Conservation (phyloP, 495 filamentous ascomycete species). For the Penicillium ucsense region DNA sequence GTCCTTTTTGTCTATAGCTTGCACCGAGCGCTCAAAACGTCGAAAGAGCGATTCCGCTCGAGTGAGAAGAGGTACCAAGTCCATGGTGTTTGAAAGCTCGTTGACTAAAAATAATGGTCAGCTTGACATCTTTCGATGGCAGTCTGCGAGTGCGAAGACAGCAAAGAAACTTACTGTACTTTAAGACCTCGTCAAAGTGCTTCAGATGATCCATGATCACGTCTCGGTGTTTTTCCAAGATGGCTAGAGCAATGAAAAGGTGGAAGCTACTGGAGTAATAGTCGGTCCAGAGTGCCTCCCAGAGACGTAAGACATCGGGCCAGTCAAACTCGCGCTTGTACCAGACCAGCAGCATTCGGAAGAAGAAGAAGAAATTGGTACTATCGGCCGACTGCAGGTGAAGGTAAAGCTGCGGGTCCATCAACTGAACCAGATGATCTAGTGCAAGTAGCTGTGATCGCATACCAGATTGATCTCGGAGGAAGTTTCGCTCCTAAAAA, state of each 20-base stretch:
- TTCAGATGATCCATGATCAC: constrained; percentile 92
- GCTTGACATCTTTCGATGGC: background rate
- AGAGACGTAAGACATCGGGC: constrained; percentile 74
- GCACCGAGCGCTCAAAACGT: constrained; percentile 76
- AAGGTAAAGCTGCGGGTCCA: constrained; percentile 89
- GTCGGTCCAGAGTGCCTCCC: constrained; percentile 94
- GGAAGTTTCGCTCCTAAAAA: constrained; percentile 76
- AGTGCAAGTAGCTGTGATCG: constrained; percentile 78
- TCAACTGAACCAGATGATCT: constrained; percentile 87
- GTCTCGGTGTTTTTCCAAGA: constrained; percentile 88
- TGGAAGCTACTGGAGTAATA: constrained; percentile 82
- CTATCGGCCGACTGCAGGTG: constrained; percentile 84
- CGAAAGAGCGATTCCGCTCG: constrained; percentile 82
- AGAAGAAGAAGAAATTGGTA: constrained; percentile 99
- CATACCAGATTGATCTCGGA: constrained; percentile 95
- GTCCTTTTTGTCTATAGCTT: constrained; percentile 78
- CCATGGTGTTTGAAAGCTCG: constrained; percentile 87
- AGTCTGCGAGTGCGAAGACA: background rate
- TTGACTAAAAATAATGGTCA: constrained; percentile 47
- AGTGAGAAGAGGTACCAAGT: constrained; percentile 72
- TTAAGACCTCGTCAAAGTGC: constrained; percentile 93
- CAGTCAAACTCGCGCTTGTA: constrained; percentile 96
- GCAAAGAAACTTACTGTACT: constrained; percentile 63
- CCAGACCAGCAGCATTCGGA: constrained; percentile 96
- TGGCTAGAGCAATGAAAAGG: constrained; percentile 85